Conservation (phyloP, 768 basidiomycete species). For the Pulveroboletus frians region DNA sequence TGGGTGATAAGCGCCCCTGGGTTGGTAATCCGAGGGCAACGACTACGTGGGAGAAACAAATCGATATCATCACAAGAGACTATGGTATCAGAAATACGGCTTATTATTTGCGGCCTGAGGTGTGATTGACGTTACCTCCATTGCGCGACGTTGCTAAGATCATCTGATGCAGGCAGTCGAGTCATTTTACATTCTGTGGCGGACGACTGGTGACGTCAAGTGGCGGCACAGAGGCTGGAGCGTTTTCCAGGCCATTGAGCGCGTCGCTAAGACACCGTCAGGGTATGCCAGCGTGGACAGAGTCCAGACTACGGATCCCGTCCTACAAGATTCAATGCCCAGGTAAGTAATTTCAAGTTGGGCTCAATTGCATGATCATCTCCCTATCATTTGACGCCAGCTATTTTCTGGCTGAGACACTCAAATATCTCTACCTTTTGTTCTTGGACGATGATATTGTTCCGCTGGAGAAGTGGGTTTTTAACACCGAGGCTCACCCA, state of each 20-base stretch:
- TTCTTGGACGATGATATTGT: slow-evolving; percentile 61
- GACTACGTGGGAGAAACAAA: slow-evolving; percentile 16
- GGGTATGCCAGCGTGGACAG: slow-evolving; percentile 59
- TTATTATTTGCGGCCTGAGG: slow-evolving; percentile 71
- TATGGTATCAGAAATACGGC: slow-evolving; percentile 42
- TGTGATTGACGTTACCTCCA: slow-evolving; percentile 24
- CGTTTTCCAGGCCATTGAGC: slow-evolving; percentile 64
- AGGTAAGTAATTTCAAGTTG: slow-evolving; percentile 43
- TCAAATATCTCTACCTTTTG: slow-evolving; percentile 71
- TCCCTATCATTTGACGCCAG: slow-evolving; percentile 18
- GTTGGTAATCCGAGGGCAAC: slow-evolving; percentile 19
- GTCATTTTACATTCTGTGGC: slow-evolving; percentile 67
- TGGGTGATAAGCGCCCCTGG: slow-evolving; percentile 35
- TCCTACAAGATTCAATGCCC: slow-evolving; percentile 59
- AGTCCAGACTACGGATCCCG: slow-evolving; percentile 41
- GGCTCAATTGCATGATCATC: neutral
- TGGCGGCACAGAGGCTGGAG: slow-evolving; percentile 73
- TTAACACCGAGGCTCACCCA: slow-evolving; percentile 75
- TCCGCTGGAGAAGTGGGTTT: slow-evolving; percentile 51
- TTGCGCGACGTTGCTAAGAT: neutral
- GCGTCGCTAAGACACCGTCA: slow-evolving; percentile 47
- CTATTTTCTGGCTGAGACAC: slow-evolving; percentile 54
- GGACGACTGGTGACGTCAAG: slow-evolving; percentile 55
- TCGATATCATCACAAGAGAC: slow-evolving; percentile 39
- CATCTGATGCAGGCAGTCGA: slow-evolving; percentile 53